Base-by-base conservation (phyloP, 352 stramenopile genomes). In the Synura sp. region DNA sequence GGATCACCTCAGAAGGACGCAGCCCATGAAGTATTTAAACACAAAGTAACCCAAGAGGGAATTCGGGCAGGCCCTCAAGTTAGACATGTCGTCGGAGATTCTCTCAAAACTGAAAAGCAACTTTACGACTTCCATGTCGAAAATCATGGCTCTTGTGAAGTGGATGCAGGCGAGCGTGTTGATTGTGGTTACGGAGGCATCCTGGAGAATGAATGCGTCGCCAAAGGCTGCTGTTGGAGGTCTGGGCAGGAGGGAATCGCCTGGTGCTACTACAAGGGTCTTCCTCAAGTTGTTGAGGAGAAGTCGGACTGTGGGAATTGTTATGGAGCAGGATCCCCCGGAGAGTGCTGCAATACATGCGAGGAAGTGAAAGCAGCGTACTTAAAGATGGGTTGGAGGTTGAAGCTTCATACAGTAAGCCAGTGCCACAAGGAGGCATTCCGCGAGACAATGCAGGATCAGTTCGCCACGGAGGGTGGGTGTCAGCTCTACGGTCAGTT, bases 261-360 rank as follows among this genome's bases (percentile, higher is more conserved):
- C n/a, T n/a, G n/a, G n/a, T n/a, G n/a, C n/a, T n/a, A n/a, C n/a
- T n/a, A n/a, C n/a, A n/a, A n/a, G n/a, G n/a, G n/a, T n/a, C n/a
- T n/a, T n/a, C n/a, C n/a, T n/a, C n/a, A n/a, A n/a, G n/a, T n/a
- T n/a, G n/a, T n/a, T n/a, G 5, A 80, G 63, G 42, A 19, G 71
- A 27, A 57, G 71, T 27, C 63, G 75, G 49, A 83, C 0, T 94
- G 90, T 80, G 88, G 88, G 19, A 86, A 87, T 67, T 94, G 90
- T 81, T 94, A 92, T 81, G 90, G 90, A 17, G 89, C 89, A 17
- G 87, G 83, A 32, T 80, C 85, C 9, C 80, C 86, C 41, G 82
- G 79, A 9, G 82, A 92, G 81, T 94, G 90, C 79, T 94, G 90
- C 80, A 86, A 91, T 31, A 91, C 88, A 0, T 94, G 90, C 71